phyloP scores from a whole-genome alignment of 1,139 yeast genomes.

The Debaryomyces coudertii region DNA sequence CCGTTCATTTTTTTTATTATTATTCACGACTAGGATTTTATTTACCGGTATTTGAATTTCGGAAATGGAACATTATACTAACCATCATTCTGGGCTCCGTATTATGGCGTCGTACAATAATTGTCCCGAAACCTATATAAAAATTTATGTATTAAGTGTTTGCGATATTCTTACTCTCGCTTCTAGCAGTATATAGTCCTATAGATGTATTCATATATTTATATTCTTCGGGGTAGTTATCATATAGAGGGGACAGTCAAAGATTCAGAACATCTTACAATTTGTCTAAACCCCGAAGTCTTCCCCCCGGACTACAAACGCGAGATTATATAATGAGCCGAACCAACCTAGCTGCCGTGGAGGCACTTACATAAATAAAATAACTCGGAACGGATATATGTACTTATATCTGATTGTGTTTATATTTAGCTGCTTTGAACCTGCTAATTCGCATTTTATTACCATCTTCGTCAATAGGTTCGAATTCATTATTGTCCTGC shows the following conservation, averaged over 20 bases:
- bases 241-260: slow-evolving; percentile 6
- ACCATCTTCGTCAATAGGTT: slow-evolving; percentile 72
- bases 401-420: not conserved
- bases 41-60: slow-evolving; percentile 1
- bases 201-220: not conserved
- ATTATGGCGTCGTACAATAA: not conserved
- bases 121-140: not conserved
- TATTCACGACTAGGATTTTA: not conserved
- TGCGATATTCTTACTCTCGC: not conserved
- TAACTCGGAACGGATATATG: slow-evolving; percentile 8
- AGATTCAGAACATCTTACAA: not conserved
- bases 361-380: not conserved
- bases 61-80: slow-evolving; percentile 2
- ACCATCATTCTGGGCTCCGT: not conserved
- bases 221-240: slow-evolving; percentile 1
- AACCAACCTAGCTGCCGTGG: not conserved
- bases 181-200: not conserved
- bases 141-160: not conserved
- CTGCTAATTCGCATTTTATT: slow-evolving; percentile 63
- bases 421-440: slow-evolving; percentile 58
- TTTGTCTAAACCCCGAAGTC: slow-evolving; percentile 4
- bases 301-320: slow-evolving; percentile 3
- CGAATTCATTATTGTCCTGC: slow-evolving; percentile 59
- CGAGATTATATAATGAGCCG: slow-evolving; percentile 5
- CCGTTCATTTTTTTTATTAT: slow-evolving; percentile 1